Evolutionary conservation across 1,139 yeast genomes (phyloP), one percentile per base, ranked within the genome.

Genomic region (Saccharomyces hybrid): DNA sequence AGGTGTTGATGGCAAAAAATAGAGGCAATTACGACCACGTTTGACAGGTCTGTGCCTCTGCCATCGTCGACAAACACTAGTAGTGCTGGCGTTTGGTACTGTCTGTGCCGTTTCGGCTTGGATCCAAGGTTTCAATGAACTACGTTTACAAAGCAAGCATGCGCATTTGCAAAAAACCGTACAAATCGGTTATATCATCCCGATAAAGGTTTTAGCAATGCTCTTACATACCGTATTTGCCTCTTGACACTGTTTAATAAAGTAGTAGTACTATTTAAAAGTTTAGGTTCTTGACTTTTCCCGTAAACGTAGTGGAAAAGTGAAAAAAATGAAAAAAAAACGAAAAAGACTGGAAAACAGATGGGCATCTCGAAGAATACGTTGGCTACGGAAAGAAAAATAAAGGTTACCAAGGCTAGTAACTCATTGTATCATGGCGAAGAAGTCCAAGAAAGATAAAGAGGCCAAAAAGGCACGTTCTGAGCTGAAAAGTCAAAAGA

Each of bases 391-490:
- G 5, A 4, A 24, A 24, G 34, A 29, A 29, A 29, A 29, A 29
- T 2, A 11, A 14, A 9, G 32, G 32, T 24, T 4, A 11, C 14
- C 34, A 29, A 29, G 34, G 34, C 34, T 29, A 29, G 34, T 29
- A 29, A 29, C 34, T 29, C 34, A 29, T 29, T 11, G 14, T 42
- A 48, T 34, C 29, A n/a, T 88, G 96, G 96, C 90, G 11, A 90
- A 88, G 73, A 90, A 89, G 73, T 86, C 75, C 62, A 84, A 88
- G 73, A 88, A 88, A 71, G 83, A 88, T 58, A 89, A 89, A 71
- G 96, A 88, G 52, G 89, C 96, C 63, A 89, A 90, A 72, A 90
- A 90, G 79, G 95, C 95, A 31, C 81, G 96, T 52, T 75, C 86
- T 44, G 96, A 93, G 29, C 91, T 83, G 61, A 93, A 93, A 75